These are phyloP conservation scores for Trametes cinnabarina DNA, from an alignment of 768 basidiomycete species.

Conservation along the genomic window DNA sequence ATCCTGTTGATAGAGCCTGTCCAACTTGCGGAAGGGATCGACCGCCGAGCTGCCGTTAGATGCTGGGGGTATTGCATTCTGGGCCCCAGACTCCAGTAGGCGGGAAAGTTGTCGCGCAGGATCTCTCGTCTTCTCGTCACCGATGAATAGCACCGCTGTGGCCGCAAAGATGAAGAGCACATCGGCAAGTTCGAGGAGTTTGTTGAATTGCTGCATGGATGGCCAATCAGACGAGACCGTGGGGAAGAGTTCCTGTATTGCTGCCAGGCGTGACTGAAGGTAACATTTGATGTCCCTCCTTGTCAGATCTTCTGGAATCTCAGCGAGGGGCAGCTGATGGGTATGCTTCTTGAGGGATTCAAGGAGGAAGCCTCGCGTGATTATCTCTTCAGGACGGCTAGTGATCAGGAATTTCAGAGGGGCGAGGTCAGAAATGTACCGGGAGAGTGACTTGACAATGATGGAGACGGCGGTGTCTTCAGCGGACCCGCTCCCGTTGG, in stretches of 20 bases:
- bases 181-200: not conserved
- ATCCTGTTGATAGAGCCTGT: too few relatives aligned
- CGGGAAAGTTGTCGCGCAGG: not conserved
- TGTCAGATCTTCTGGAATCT: not conserved
- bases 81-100: not conserved
- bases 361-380: not conserved
- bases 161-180: conserved; percentile 26
- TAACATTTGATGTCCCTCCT: not conserved
- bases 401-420: conserved; percentile 17
- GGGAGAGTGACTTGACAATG: conserved; percentile 1
- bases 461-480: conserved; percentile 1
- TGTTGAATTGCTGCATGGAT: not conserved
- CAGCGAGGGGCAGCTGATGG: not conserved
- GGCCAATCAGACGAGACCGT: conserved; percentile 3
- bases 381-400: conserved; percentile 9
- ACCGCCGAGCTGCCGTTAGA: too few relatives aligned
- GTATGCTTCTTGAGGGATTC: not conserved
- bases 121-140: not conserved
- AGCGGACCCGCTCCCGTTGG: too few relatives aligned
- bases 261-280: not conserved
- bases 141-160: conserved; percentile 21
- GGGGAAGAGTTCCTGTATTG: not conserved
- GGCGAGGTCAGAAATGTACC: not conserved
- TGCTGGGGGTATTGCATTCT: too few relatives aligned
- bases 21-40: too few relatives aligned